Conservation (phyloP, 2,329 filamentous ascomycete genomes). For the Lecanoromycetidae sp. region DNA sequence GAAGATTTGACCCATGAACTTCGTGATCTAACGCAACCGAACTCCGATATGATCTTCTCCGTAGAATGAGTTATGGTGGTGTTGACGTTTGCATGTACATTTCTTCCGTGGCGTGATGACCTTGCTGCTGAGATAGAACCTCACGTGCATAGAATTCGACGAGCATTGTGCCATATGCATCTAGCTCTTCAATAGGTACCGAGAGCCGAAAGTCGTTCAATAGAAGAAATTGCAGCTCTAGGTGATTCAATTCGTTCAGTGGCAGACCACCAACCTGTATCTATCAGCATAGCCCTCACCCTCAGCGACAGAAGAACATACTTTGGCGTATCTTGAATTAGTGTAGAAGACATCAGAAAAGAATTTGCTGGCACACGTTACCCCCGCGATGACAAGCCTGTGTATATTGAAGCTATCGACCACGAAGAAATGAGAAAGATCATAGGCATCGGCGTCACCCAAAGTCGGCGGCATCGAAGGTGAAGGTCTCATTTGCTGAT, state of each 20-base stretch:
- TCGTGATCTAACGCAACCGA: not conserved
- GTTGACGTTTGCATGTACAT: conserved; percentile 12
- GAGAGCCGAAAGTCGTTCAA: conserved; percentile 93
- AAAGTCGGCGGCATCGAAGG: conserved; percentile 2
- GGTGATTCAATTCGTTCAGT: conserved; percentile 81
- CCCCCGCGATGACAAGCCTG: conserved; percentile 85
- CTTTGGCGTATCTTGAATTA: conserved; percentile 98
- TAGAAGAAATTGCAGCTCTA: conserved; percentile 89
- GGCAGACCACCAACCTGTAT: conserved; percentile 82
- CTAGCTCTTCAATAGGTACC: conserved; percentile 86
- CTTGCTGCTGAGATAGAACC: conserved; percentile 54
- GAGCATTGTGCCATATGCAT: conserved; percentile 95
- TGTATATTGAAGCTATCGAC: conserved; percentile 99
- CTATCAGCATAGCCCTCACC: not conserved
- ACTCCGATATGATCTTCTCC: not conserved
- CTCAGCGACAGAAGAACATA: conserved; percentile 32
- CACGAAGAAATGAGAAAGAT: conserved; percentile 58
- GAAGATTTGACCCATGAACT: not conserved
- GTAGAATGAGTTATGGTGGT: not conserved
- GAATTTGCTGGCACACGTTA: conserved; percentile 98
- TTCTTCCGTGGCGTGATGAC: conserved; percentile 5
- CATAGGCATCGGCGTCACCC: conserved; percentile 11
- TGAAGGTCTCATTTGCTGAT: not conserved
- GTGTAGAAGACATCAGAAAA: conserved; percentile 99
- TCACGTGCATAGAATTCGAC: conserved; percentile 96